phyloP scores from a whole-genome alignment of 1,139 yeast species.

The Yamadazyma friedrichii region DNA sequence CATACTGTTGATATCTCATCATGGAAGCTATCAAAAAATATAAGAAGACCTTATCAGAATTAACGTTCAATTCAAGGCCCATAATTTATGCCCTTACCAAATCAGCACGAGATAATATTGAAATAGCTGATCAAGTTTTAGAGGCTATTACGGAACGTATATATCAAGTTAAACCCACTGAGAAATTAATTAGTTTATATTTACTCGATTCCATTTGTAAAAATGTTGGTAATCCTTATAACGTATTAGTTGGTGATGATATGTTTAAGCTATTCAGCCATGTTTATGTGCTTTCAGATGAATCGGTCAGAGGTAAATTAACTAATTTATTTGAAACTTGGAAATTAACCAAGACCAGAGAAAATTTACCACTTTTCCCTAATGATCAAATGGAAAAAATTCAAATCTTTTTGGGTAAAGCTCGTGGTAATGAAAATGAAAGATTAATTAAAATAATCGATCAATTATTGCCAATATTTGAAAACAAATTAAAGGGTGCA shows the following conservation, averaged over 20 bases:
- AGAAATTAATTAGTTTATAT: constrained; percentile 80
- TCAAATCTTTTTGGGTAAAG: constrained; percentile 63
- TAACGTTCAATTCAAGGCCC: constrained; percentile 88
- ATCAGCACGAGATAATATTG: constrained; percentile 80
- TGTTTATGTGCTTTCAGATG: constrained; percentile 76
- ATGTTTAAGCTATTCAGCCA: constrained; percentile 69
- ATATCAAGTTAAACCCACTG: constrained; percentile 60
- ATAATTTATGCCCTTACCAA: constrained; percentile 83
- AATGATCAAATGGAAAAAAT: constrained; percentile 67
- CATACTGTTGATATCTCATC: constrained; percentile 10
- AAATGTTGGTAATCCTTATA: constrained; percentile 86
- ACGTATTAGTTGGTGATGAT: constrained; percentile 65
- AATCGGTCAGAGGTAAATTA: constrained; percentile 63
- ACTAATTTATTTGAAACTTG: constrained; percentile 83
- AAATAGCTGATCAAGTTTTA: constrained; percentile 74
- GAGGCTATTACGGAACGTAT: constrained; percentile 67
- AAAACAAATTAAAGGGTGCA: constrained; percentile 25
- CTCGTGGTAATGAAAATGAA: constrained; percentile 20
- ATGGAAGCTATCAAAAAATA: constrained; percentile 50
- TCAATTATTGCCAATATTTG: constrained; percentile 38
- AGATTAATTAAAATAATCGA: constrained; percentile 45
- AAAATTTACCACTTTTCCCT: constrained; percentile 71
- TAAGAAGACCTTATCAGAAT: constrained; percentile 63
- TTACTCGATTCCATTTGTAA: constrained; percentile 91
- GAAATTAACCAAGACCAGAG: constrained; percentile 57